These are phyloP conservation scores for Phytophthora colocasiae DNA, from an alignment of 352 stramenopile species.

Conservation along the genomic window DNA sequence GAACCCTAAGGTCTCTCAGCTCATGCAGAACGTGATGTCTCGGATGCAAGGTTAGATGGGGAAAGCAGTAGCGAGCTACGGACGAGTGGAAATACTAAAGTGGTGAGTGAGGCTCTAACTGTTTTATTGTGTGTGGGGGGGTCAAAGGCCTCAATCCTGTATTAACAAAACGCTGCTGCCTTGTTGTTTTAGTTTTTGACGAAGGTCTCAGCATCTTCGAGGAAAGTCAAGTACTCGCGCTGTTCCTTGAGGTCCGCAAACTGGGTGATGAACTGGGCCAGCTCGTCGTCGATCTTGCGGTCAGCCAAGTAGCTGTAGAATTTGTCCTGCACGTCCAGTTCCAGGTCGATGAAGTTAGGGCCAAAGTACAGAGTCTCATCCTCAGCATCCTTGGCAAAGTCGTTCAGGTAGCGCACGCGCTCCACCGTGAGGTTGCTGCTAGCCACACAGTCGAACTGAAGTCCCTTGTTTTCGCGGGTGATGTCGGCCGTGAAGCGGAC, in stretches of 20 bases:
- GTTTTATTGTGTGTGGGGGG: slow-evolving; percentile 25
- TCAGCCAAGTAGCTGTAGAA: slow-evolving; percentile 83
- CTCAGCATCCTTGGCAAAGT: slow-evolving; percentile 61
- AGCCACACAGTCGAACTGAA: slow-evolving; percentile 85
- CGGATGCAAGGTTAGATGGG: slow-evolving; percentile 56
- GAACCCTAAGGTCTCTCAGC: slow-evolving; percentile 85
- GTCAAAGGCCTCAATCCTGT: slow-evolving; percentile 14
- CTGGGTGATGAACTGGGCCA: slow-evolving; percentile 88
- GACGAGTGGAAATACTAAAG: slow-evolving; percentile 23
- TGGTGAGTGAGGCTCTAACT: slow-evolving; percentile 27
- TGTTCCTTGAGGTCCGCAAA: slow-evolving; percentile 89
- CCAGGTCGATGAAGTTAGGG: slow-evolving; percentile 83
- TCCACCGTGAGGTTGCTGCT: slow-evolving; percentile 86
- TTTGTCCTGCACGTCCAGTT: slow-evolving; percentile 85
- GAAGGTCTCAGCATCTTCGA: slow-evolving; percentile 73
- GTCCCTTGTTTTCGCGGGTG: slow-evolving; percentile 70
- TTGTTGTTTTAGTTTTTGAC: slow-evolving; percentile 66
- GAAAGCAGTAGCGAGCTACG: slow-evolving; percentile 10
- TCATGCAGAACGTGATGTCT: slow-evolving; percentile 79
- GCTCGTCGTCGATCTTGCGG: slow-evolving; percentile 82
- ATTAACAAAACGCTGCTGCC: slow-evolving; percentile 13
- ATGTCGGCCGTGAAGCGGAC: slow-evolving; percentile 84
- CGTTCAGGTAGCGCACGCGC: slow-evolving; percentile 70
- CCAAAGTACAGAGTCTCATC: slow-evolving; percentile 80
- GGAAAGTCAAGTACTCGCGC: slow-evolving; percentile 84